Conservation (phyloP, 345 rosid species). For the Pistacia vera region DNA sequence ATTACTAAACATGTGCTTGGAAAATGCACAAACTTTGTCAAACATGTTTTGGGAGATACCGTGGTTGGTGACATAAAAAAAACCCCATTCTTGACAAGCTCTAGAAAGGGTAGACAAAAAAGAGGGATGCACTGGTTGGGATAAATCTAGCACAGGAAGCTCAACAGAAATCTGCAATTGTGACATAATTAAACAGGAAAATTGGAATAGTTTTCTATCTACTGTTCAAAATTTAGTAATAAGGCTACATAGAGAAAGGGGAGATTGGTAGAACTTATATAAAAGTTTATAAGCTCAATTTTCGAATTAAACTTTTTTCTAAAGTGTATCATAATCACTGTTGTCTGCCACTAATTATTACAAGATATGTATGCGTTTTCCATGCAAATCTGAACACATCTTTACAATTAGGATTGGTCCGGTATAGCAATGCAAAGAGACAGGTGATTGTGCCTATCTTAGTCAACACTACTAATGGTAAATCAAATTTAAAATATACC, state of each 20-base stretch:
- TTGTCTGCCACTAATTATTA: constrained; percentile 23
- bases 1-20: constrained; percentile 48
- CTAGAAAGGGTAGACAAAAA: constrained; percentile 50
- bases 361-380: constrained; percentile 17
- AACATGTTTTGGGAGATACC: constrained; percentile 58
- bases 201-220: constrained; percentile 16
- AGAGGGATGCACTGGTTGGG: constrained; percentile 42
- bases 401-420: constrained; percentile 6
- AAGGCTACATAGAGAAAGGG: constrained; percentile 11
- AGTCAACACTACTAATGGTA: constrained; percentile 5
- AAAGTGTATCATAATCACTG: constrained; percentile 7
- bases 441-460: constrained; percentile 14
- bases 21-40: constrained; percentile 33
- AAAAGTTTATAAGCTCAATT: background rate
- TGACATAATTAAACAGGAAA: constrained; percentile 38
- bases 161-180: constrained; percentile 35
- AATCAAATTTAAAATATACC: background rate
- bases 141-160: constrained; percentile 74
- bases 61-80: constrained; percentile 71
- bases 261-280: background rate
- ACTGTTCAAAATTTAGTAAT: constrained; percentile 14
- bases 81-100: constrained; percentile 75
- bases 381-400: constrained; percentile 5
- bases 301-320: background rate
- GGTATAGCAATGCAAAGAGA: background rate